phyloP scores from a whole-genome alignment of 768 basidiomycete species.

The Gautieria morchelliformis region DNA sequence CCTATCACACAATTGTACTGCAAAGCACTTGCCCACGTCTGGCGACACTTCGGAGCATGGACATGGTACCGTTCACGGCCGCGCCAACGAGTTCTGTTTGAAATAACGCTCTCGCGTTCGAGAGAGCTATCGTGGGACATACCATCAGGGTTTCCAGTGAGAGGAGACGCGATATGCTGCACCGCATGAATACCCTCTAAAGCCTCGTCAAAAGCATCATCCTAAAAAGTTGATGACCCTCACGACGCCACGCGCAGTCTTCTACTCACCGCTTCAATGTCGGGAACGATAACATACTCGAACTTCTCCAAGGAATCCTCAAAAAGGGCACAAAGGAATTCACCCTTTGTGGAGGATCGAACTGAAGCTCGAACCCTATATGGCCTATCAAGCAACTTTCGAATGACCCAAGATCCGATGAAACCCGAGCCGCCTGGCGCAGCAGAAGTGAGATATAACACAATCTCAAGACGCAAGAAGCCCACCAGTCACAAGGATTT shows the following conservation, averaged over 20 bases:
- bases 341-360: slow-evolving; percentile 23
- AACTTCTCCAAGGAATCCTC: slow-evolving; percentile 13
- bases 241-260: too few species aligned
- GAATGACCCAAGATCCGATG: slow-evolving; percentile 14
- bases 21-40: slow-evolving; percentile 8
- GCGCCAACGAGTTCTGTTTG: slow-evolving; percentile 22
- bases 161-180: slow-evolving; percentile 13
- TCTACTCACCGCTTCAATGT: slow-evolving; percentile 18
- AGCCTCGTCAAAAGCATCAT: slow-evolving; percentile 11
- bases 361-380: slow-evolving; percentile 29
- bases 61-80: slow-evolving; percentile 26
- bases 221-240: background rate
- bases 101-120: background rate
- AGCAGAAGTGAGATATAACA: background rate
- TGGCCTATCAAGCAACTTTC: slow-evolving; percentile 16
- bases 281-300: slow-evolving; percentile 24
- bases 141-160: slow-evolving; percentile 4
- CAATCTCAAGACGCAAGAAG: background rate
- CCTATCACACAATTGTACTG: background rate
- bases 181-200: slow-evolving; percentile 13
- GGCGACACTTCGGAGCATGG: slow-evolving; percentile 18
- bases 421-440: slow-evolving; percentile 9
- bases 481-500: slow-evolving; percentile 7
- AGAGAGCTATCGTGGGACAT: background rate
- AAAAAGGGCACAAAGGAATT: slow-evolving; percentile 18